Conservation (phyloP, 2,329 filamentous ascomycete species). For the Verticillium zaregamsianum region DNA sequence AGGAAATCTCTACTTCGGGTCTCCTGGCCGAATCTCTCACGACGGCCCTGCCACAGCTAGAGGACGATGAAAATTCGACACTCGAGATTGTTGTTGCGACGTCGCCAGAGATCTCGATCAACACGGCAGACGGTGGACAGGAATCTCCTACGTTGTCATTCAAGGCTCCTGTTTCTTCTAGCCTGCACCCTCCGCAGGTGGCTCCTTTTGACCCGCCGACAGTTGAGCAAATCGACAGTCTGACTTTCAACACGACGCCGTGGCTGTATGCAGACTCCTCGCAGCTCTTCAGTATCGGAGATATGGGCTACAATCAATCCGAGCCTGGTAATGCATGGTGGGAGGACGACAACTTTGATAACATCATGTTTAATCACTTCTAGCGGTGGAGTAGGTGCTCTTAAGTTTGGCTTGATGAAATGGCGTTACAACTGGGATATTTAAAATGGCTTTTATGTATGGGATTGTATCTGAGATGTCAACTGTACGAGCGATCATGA, state of each 20-base stretch:
- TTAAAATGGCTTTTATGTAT: slow-evolving; percentile 7
- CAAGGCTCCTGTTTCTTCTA: slow-evolving; percentile 21
- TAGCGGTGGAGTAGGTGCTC: slow-evolving; percentile 15
- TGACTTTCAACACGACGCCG: slow-evolving; percentile 36
- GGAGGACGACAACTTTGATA: slow-evolving; percentile 33
- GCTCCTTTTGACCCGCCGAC: slow-evolving; percentile 22
- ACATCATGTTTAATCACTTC: slow-evolving; percentile 33
- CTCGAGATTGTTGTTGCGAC: slow-evolving; percentile 48
- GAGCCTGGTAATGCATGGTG: slow-evolving; percentile 32
- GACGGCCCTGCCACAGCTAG: slow-evolving; percentile 22
- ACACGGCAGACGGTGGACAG: slow-evolving; percentile 46
- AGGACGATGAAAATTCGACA: slow-evolving; percentile 29
- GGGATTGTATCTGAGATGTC: not conserved
- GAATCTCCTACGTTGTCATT: slow-evolving; percentile 38
- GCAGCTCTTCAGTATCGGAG: slow-evolving; percentile 32
- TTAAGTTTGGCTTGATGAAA: not conserved
- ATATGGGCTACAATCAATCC: slow-evolving; percentile 27
- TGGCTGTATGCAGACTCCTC: slow-evolving; percentile 38
- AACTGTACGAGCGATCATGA: not conserved
- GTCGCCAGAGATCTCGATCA: slow-evolving; percentile 46
- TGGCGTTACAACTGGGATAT: not conserved
- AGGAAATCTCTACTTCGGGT: slow-evolving; percentile 29
- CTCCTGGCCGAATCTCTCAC: slow-evolving; percentile 39
- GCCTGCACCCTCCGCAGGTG: slow-evolving; percentile 8
- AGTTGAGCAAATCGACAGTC: slow-evolving; percentile 27